phyloP scores from a whole-genome alignment of 257 asterid genomes.

The Dorcoceras hygrometricum region DNA sequence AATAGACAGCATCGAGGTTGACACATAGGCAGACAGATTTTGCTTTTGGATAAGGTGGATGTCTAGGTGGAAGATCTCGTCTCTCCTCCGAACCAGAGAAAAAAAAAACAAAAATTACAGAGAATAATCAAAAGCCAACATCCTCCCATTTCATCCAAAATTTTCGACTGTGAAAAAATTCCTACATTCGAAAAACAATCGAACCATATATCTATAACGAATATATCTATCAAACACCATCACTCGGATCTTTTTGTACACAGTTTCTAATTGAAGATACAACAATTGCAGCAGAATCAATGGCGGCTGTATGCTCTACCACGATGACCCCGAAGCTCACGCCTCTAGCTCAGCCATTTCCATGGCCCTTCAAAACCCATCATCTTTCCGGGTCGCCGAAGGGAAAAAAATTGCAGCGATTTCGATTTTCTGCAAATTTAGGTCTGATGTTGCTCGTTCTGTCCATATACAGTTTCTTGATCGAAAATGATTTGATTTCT shows the following conservation, averaged over 20 bases:
- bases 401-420: conserved; percentile 34
- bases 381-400: conserved; percentile 21
- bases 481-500: too few species aligned
- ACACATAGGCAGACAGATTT: background rate
- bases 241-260: background rate
- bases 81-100: background rate
- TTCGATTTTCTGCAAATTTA: conserved; percentile 61
- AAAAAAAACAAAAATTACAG: too few species aligned
- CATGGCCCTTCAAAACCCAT: conserved; percentile 28
- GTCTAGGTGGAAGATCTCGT: background rate
- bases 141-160: background rate
- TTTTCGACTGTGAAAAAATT: too few species aligned
- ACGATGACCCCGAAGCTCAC: conserved; percentile 34
- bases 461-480: background rate
- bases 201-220: too few species aligned
- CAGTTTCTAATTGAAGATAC: background rate
- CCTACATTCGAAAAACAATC: too few species aligned
- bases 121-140: background rate
- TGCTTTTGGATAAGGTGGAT: background rate
- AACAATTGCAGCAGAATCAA: conserved; percentile 44
- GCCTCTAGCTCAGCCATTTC: conserved; percentile 33
- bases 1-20: too few species aligned
- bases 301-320: conserved; percentile 35
- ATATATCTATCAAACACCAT: too few species aligned
- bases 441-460: conserved; percentile 33